A percentile compares a stretch with the other conserved stretches of the same genome.
Evolutionary conservation across 1,284 basidiomycete genomes (phyloP).

Genomic region (Tetrapyrgos nigripes): DNA sequence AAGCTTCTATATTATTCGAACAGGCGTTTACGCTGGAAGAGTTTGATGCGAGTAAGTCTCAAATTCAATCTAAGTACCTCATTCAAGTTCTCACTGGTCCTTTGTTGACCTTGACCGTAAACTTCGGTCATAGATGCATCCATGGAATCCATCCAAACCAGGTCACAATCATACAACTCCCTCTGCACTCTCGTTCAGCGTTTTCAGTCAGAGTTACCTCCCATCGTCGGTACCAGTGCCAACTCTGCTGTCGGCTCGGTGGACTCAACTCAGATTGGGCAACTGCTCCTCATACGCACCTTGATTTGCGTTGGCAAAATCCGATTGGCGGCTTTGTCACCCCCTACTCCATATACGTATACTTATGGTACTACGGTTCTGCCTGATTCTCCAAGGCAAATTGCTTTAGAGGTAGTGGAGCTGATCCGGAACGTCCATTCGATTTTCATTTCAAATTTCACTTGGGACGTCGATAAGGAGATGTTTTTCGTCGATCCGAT

Average conservation of each 20-base stretch:
- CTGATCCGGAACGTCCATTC: not conserved
- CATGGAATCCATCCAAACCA: not conserved
- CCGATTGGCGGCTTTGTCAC: constrained; percentile 39
- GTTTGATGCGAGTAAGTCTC: too few relatives aligned
- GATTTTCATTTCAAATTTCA: too few relatives aligned
- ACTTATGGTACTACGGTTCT: too few relatives aligned
- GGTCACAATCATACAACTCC: constrained; percentile 25
- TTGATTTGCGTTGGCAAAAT: constrained; percentile 41
- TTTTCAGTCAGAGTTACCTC: constrained; percentile 24
- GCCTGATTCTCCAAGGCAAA: constrained; percentile 25
- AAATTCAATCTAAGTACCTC: constrained; percentile 4
- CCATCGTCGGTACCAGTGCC: constrained; percentile 26
- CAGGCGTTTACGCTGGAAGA: constrained; percentile 25
- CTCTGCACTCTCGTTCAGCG: constrained; percentile 36
- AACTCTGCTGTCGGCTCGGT: constrained; percentile 14
- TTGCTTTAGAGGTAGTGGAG: constrained; percentile 31
- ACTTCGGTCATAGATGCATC: not conserved
- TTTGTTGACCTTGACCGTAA: not conserved
- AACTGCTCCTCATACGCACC: constrained; percentile 38
- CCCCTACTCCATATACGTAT: too few relatives aligned
- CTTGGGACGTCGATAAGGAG: too few relatives aligned
- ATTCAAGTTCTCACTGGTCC: constrained; percentile 24
- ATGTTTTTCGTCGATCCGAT: constrained; percentile 31
- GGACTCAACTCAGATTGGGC: too few relatives aligned
- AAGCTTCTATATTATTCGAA: constrained; percentile 44